phyloP scores from a whole-genome alignment of 2,329 filamentous ascomycete species.

The Paradendryphiella salina region DNA sequence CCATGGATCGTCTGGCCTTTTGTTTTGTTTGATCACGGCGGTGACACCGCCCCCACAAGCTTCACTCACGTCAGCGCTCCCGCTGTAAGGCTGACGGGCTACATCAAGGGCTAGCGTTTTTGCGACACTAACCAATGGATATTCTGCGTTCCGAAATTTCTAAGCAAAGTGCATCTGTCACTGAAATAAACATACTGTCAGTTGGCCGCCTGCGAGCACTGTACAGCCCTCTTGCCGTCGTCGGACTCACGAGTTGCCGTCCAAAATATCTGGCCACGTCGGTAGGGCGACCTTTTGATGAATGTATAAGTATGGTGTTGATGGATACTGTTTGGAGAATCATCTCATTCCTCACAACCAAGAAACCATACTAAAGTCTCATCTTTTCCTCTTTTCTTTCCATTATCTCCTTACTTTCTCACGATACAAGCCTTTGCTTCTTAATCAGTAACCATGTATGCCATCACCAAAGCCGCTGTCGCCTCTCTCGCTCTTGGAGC shows the following conservation, averaged over 20 bases:
- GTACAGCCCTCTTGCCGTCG: slow-evolving; percentile 14
- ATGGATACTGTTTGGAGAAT: slow-evolving; percentile 5
- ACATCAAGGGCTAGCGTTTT: slow-evolving; percentile 9
- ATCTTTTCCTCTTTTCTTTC: slow-evolving; percentile 25
- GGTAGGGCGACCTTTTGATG: not conserved
- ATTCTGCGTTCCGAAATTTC: slow-evolving; percentile 11
- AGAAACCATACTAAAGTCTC: slow-evolving; percentile 31
- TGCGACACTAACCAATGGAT: slow-evolving; percentile 17
- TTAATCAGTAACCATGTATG: slow-evolving; percentile 41
- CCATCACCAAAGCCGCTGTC: slow-evolving; percentile 41
- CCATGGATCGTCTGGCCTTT: not conserved
- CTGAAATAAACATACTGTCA: slow-evolving; percentile 19
- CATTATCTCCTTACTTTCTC: slow-evolving; percentile 19
- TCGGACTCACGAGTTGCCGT: slow-evolving; percentile 17
- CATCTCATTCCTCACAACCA: slow-evolving; percentile 37
- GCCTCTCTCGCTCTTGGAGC: slow-evolving; percentile 38
- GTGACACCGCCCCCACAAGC: slow-evolving; percentile 16
- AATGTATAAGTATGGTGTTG: slow-evolving; percentile 35
- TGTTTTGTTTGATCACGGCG: not conserved
- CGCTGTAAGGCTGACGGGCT: slow-evolving; percentile 14
- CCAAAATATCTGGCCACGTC: not conserved
- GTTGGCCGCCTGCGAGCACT: slow-evolving; percentile 8
- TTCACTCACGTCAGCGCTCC: slow-evolving; percentile 17
- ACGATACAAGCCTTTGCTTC: slow-evolving; percentile 24
- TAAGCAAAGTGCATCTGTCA: slow-evolving; percentile 18